Conservation (phyloP, 1,284 basidiomycete genomes). For the Pholiota adiposa region DNA sequence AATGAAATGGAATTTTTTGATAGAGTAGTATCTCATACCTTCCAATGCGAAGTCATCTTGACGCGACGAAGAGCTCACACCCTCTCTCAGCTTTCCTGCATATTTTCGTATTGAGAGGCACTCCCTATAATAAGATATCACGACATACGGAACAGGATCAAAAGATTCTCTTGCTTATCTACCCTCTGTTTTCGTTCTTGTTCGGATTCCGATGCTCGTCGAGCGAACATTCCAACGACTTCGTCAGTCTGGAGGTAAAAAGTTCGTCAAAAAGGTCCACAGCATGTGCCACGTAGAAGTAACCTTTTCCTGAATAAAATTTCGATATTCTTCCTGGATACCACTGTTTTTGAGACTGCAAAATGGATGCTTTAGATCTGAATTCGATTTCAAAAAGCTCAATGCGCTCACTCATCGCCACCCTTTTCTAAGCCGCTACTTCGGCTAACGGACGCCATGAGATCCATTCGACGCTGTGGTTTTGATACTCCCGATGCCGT, state of each 20-base stretch:
- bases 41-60: conserved; percentile 63
- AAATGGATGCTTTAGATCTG: conserved; percentile 32
- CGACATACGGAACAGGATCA: conserved; percentile 67
- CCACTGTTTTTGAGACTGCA: conserved; percentile 58
- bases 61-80: conserved; percentile 60
- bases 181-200: conserved; percentile 42
- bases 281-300: conserved; percentile 6
- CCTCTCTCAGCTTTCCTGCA: conserved; percentile 73
- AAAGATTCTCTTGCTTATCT: conserved; percentile 63
- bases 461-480: conserved; percentile 49
- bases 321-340: conserved; percentile 67
- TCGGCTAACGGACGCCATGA: conserved; percentile 70
- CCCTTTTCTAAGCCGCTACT: conserved; percentile 73
- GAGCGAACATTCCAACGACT: conserved; percentile 43
- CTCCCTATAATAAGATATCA: not conserved
- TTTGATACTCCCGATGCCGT: not conserved
- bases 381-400: conserved; percentile 4
- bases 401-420: conserved; percentile 65
- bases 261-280: not conserved
- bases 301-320: conserved; percentile 67
- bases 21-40: conserved; percentile 45
- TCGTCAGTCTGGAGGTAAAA: conserved; percentile 45
- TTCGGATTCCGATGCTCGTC: conserved; percentile 32
- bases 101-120: conserved; percentile 4
- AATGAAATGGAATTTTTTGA: not conserved